phyloP scores from a whole-genome alignment of 2,329 filamentous ascomycete genomes.

The Aureobasidium sp. region DNA sequence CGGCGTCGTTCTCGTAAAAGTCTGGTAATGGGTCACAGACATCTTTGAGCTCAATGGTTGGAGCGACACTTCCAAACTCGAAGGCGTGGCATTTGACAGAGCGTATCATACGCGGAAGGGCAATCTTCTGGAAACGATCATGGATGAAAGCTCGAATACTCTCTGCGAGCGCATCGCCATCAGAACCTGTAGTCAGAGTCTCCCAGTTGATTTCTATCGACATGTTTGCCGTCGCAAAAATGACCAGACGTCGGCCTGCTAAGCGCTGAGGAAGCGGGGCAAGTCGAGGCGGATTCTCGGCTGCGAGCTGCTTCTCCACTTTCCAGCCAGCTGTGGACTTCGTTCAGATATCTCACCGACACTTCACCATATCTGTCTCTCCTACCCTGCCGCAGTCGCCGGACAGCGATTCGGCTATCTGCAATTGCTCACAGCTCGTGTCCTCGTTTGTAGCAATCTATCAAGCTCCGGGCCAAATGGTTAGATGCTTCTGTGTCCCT shows the following conservation, averaged over 20 bases:
- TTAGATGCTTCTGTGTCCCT: slow-evolving; percentile 11
- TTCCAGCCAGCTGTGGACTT: background rate
- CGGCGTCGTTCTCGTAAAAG: slow-evolving; percentile 82
- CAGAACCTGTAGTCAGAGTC: slow-evolving; percentile 78
- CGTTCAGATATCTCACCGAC: slow-evolving; percentile 1
- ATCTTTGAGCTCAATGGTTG: slow-evolving; percentile 87
- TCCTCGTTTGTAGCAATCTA: background rate
- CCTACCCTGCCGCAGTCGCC: background rate
- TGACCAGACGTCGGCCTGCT: background rate
- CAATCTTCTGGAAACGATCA: slow-evolving; percentile 87
- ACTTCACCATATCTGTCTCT: background rate
- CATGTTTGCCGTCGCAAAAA: slow-evolving; percentile 47
- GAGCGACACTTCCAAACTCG: slow-evolving; percentile 77
- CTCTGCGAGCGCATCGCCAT: slow-evolving; percentile 77
- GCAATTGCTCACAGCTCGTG: background rate
- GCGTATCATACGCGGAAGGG: slow-evolving; percentile 90
- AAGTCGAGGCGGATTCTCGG: slow-evolving; percentile 14
- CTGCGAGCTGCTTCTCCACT: background rate
- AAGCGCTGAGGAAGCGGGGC: background rate
- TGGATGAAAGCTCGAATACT: slow-evolving; percentile 89
- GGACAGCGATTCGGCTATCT: background rate
- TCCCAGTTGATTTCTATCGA: slow-evolving; percentile 98
- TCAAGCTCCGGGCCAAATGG: slow-evolving; percentile 2
- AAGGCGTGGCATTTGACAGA: slow-evolving; percentile 93
- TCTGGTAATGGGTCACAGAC: slow-evolving; percentile 92